A percentile compares a stretch with the other conserved stretches of the same genome.
Conservation (phyloP, 108 stramenopile species). For the Thalassiosira profunda region DNA sequence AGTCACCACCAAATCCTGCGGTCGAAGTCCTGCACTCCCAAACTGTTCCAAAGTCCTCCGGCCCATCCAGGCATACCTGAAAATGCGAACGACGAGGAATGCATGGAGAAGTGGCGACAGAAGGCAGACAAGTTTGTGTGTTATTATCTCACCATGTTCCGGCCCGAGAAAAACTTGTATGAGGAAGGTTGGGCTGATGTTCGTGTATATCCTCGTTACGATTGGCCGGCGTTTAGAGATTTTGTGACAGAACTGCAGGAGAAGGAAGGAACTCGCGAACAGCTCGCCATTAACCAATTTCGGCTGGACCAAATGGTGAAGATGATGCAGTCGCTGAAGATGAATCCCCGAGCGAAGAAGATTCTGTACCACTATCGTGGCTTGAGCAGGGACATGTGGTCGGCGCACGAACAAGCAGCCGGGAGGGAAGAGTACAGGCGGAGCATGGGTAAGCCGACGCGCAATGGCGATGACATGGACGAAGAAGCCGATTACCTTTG, state of each 20-base stretch:
- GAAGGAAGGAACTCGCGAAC: not conserved
- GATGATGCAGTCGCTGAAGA: not conserved
- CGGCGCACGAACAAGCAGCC: too few relatives aligned
- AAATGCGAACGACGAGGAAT: not conserved
- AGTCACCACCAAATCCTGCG: not conserved
- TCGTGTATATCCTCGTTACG: too few relatives aligned
- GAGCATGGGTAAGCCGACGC: too few relatives aligned
- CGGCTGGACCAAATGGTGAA: not conserved
- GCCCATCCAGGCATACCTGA: not conserved
- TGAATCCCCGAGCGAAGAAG: not conserved
- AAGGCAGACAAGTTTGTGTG: not conserved
- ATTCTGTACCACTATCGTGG: not conserved
- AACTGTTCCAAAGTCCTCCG: not conserved
- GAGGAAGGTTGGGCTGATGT: not conserved
- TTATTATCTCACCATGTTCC: not conserved
- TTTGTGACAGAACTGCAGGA: not conserved
- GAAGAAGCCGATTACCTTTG: too few relatives aligned
- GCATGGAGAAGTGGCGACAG: not conserved
- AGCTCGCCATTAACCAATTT: not conserved
- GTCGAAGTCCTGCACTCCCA: not conserved
- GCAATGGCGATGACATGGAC: too few relatives aligned
- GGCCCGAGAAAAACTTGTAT: not conserved
- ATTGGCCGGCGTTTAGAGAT: not conserved
- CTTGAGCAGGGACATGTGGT: too few relatives aligned
- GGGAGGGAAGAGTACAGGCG: too few relatives aligned